Percentiles rank a stretch among this genome's conserved stretches.
These are phyloP conservation scores for Hypoxylon rickii DNA, from an alignment of 495 filamentous ascomycete species.

Conservation along the genomic window DNA sequence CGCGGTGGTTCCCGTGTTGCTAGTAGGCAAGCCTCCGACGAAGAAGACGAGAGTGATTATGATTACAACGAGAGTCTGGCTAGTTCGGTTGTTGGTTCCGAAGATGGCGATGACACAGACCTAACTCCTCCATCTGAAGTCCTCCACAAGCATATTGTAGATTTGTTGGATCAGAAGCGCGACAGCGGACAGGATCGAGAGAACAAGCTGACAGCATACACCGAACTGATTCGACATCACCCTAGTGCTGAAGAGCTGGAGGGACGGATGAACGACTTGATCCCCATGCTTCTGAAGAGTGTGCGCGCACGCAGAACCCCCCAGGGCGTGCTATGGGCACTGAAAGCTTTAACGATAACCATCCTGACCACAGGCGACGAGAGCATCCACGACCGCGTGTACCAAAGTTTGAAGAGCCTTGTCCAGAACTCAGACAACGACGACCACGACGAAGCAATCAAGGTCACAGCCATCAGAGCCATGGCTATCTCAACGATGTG, in stretches of 20 bases:
- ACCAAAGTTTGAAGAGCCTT: constrained; percentile 65
- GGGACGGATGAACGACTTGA: constrained; percentile 63
- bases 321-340: constrained; percentile 72
- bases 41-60: constrained; percentile 67
- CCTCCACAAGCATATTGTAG: constrained; percentile 72
- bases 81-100: constrained; percentile 56
- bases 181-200: constrained; percentile 82
- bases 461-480: constrained; percentile 75
- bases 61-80: constrained; percentile 51
- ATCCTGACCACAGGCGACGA: constrained; percentile 74
- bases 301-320: constrained; percentile 72
- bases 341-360: constrained; percentile 77
- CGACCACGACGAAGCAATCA: constrained; percentile 57
- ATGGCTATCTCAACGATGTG: constrained; percentile 75
- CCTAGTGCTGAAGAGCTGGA: constrained; percentile 72
- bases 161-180: constrained; percentile 85
- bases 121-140: constrained; percentile 63
- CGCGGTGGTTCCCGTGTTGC: constrained; percentile 63
- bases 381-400: constrained; percentile 67
- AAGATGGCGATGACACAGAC: constrained; percentile 53
- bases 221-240: constrained; percentile 72
- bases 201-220: constrained; percentile 68
- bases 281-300: constrained; percentile 72
- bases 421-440: constrained; percentile 66
- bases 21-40: constrained; percentile 73